Percentiles rank a stretch among this genome's conserved stretches.
These are phyloP conservation scores for Aspergillus floridensis DNA, from an alignment of 2,329 filamentous ascomycete species.

Conservation along the genomic window DNA sequence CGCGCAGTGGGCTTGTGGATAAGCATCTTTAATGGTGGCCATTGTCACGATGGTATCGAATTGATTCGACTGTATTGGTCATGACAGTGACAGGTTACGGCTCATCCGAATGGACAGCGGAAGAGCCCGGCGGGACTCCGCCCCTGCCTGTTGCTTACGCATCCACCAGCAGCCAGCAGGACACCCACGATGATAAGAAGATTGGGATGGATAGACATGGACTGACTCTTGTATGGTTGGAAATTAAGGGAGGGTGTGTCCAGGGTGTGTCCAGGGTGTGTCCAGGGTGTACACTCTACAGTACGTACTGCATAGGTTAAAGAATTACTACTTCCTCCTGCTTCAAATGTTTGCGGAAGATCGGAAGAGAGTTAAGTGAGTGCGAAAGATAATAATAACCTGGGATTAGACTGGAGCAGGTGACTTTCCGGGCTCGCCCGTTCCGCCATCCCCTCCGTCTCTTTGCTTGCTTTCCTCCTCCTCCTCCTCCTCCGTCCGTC, in stretches of 20 bases:
- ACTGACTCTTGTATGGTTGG: no score
- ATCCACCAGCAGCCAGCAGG: no score
- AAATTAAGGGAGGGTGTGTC: no score
- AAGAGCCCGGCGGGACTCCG: constrained; percentile 28
- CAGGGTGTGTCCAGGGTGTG: no score
- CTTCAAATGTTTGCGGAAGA: background rate
- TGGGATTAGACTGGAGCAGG: no score
- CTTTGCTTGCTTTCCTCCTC: background rate
- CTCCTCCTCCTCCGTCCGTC: background rate
- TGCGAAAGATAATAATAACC: no score
- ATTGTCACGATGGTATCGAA: background rate
- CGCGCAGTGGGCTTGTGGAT: background rate
- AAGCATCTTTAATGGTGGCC: background rate
- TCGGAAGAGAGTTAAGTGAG: background rate
- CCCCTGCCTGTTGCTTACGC: constrained; percentile 8
- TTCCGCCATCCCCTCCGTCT: constrained; percentile 15
- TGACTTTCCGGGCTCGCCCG: constrained; percentile 7
- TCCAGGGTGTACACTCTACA: no score
- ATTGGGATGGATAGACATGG: no score
- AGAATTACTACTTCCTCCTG: no score
- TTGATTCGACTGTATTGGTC: background rate
- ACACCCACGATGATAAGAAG: background rate
- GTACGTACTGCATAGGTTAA: no score
- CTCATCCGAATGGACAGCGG: constrained; percentile 21
- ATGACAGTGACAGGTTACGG: constrained; percentile 11